Evolutionary conservation across 2,329 filamentous ascomycete genomes (phyloP).

Genomic region (Sporothrix variecibatus): DNA sequence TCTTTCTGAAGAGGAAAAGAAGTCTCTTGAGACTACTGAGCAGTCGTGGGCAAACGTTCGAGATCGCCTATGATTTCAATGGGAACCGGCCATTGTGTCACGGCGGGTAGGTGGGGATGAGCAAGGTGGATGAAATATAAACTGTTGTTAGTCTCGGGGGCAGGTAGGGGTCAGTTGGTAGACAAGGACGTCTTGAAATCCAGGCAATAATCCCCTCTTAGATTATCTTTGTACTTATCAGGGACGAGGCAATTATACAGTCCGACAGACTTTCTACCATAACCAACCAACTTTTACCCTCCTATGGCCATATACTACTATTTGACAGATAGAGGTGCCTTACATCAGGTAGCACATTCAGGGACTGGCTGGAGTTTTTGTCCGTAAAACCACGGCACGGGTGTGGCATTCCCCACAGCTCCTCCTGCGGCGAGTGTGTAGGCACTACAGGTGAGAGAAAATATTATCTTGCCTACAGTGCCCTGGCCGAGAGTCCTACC

Average conservation of each 20-base stretch:
- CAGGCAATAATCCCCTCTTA: not conserved
- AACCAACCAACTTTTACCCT: not conserved
- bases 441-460: not conserved
- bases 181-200: not conserved
- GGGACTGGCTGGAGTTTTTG: not conserved
- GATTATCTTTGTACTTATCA: not conserved
- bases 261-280: not conserved
- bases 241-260: not conserved
- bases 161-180: not conserved
- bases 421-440: not conserved
- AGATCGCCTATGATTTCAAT: not conserved
- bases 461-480: not conserved
- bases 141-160: not conserved
- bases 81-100: not conserved
- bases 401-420: not conserved
- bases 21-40: conserved; percentile 1
- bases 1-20: conserved; percentile 1
- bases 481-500: not conserved
- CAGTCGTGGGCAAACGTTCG: not conserved
- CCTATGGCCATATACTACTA: conserved; percentile 1
- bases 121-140: not conserved
- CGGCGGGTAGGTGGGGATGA: not conserved
- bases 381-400: not conserved
- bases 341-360: not conserved
- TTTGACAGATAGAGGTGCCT: not conserved